phyloP scores from a whole-genome alignment of 805 yeast species.

The Candida ovalis region DNA sequence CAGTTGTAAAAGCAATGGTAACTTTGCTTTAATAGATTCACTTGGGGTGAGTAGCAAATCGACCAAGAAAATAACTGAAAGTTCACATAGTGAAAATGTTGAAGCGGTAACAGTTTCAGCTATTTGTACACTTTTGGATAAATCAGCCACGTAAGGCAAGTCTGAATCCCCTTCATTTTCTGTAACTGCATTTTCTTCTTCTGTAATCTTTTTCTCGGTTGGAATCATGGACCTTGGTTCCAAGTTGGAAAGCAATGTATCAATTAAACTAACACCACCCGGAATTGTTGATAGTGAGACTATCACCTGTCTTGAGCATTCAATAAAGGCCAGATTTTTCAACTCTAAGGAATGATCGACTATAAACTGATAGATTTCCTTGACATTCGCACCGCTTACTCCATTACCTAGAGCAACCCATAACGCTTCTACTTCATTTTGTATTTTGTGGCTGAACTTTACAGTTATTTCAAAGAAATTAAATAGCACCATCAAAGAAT shows the following conservation, averaged over 20 bases:
- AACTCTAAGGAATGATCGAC: conserved; percentile 63
- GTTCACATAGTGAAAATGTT: conserved; percentile 81
- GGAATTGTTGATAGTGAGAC: conserved; percentile 64
- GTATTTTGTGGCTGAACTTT: conserved; percentile 65
- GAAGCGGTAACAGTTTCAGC: conserved; percentile 44
- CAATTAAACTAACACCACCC: conserved; percentile 49
- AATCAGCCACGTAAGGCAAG: conserved; percentile 75
- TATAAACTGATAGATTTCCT: conserved; percentile 67
- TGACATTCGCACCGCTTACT: conserved; percentile 62
- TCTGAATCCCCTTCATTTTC: conserved; percentile 8
- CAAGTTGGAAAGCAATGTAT: conserved; percentile 61
- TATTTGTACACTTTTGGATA: conserved; percentile 52
- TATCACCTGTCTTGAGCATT: conserved; percentile 74
- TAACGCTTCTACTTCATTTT: conserved; percentile 86
- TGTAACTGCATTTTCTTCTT: conserved; percentile 8
- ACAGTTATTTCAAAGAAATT: conserved; percentile 84
- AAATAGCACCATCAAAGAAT: conserved; percentile 64
- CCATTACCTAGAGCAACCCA: conserved; percentile 94
- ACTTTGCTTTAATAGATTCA: conserved; percentile 53
- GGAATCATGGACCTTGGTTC: conserved; percentile 93
- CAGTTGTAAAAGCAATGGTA: conserved; percentile 76
- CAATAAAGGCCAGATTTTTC: conserved; percentile 71
- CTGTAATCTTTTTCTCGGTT: conserved; percentile 12
- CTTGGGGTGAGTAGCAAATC: conserved; percentile 69
- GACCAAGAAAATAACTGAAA: conserved; percentile 79